phyloP scores from a whole-genome alignment of 306 rosid genomes.

The Vicia faba region DNA sequence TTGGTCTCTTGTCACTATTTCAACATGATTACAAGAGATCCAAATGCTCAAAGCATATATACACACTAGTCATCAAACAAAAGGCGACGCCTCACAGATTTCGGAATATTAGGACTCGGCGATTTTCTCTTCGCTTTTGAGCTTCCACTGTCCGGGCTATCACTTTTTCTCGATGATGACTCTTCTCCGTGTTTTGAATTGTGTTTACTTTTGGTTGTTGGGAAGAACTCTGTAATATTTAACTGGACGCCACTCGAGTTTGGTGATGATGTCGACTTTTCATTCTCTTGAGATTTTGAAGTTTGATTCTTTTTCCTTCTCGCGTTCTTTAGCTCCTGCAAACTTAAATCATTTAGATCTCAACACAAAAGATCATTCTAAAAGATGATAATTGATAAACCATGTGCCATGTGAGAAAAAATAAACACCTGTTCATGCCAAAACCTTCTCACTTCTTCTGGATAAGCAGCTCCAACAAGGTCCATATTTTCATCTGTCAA shows the following conservation, averaged over 20 bases:
- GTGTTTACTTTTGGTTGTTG: slow-evolving; percentile 54
- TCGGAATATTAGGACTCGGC: slow-evolving; percentile 51
- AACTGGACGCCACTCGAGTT: slow-evolving; percentile 49
- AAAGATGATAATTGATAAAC: no score
- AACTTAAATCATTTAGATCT: slow-evolving; percentile 28
- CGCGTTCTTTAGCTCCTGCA: slow-evolving; percentile 62
- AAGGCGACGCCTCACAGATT: slow-evolving; percentile 88
- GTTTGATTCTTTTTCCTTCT: slow-evolving; percentile 50
- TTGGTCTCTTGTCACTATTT: slow-evolving; percentile 8
- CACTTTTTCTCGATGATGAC: slow-evolving; percentile 35
- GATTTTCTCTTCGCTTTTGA: slow-evolving; percentile 51
- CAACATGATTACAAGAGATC: not conserved
- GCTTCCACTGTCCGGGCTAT: slow-evolving; percentile 36
- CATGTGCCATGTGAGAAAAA: no score
- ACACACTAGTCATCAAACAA: slow-evolving; percentile 59
- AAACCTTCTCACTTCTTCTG: slow-evolving; percentile 62
- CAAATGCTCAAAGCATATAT: slow-evolving; percentile 25
- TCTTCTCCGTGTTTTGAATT: slow-evolving; percentile 48
- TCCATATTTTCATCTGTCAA: slow-evolving; percentile 87
- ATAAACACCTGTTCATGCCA: slow-evolving; percentile 68
- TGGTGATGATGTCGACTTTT: slow-evolving; percentile 42
- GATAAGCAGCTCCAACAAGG: slow-evolving; percentile 81
- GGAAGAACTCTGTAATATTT: slow-evolving; percentile 73
- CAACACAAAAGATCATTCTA: not conserved
- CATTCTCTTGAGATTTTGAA: slow-evolving; percentile 43